Percentiles rank a stretch among this genome's conserved stretches.
These are phyloP conservation scores for Benincasa hispida DNA, from an alignment of 306 rosid genomes.

Conservation along the genomic window DNA sequence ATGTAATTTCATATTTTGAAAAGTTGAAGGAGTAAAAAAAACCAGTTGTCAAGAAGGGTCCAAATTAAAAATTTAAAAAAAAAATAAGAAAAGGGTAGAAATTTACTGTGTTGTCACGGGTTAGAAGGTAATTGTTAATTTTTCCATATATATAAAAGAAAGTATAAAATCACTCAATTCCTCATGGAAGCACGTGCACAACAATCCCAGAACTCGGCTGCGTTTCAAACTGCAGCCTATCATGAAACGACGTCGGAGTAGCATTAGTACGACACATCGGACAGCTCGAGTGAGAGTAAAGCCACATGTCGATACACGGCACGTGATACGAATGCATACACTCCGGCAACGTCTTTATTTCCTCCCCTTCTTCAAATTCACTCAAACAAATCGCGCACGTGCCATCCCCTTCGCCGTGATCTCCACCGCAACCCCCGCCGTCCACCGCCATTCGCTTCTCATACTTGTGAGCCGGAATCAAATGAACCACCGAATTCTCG, in stretches of 20 bases:
- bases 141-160: not conserved
- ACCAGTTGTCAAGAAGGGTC: no score
- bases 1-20: no score
- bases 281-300: constrained; percentile 37
- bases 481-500: constrained; percentile 1
- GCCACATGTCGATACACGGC: constrained; percentile 61
- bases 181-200: not conserved
- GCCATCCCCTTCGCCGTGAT: constrained; percentile 9
- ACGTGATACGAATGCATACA: constrained; percentile 57
- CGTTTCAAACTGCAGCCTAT: not conserved
- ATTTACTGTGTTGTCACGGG: not conserved
- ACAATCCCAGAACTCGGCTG: not conserved
- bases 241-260: constrained; percentile 5
- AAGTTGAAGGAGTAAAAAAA: no score
- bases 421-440: not conserved
- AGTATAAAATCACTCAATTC: not conserved
- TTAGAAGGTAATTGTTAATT: not conserved
- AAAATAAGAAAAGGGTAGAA: not conserved
- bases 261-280: constrained; percentile 44
- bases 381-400: constrained; percentile 48
- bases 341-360: constrained; percentile 38
- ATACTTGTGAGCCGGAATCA: constrained; percentile 36
- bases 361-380: constrained; percentile 58
- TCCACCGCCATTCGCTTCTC: not conserved
- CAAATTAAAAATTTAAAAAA: no score